These are phyloP conservation scores for Trypethelium eluteriae DNA, from an alignment of 495 filamentous ascomycete species.

Conservation along the genomic window DNA sequence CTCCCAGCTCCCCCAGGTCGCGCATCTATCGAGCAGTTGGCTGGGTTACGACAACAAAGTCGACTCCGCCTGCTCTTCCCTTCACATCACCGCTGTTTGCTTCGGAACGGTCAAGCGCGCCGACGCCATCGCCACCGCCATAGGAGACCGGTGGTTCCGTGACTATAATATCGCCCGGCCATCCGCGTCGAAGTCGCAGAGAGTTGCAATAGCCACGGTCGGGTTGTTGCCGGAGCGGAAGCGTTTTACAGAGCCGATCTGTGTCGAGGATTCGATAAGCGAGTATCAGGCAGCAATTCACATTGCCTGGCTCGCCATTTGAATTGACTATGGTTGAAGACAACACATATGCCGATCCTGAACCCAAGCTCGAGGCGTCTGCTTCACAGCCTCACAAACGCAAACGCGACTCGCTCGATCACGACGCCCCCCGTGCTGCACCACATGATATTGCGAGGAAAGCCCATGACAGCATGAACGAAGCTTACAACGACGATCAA, in stretches of 20 bases:
- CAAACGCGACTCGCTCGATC: constrained; percentile 35
- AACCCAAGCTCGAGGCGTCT: constrained; percentile 1
- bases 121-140: background rate
- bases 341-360: constrained; percentile 7
- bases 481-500: constrained; percentile 17
- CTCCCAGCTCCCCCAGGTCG: background rate
- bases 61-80: background rate
- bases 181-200: background rate
- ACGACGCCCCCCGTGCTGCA: constrained; percentile 25
- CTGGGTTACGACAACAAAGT: background rate
- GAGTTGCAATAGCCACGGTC: background rate
- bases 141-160: background rate
- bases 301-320: background rate
- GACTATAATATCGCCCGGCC: background rate
- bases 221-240: background rate
- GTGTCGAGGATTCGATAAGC: background rate
- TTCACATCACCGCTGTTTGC: background rate
- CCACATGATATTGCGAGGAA: constrained; percentile 23
- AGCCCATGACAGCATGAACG: constrained; percentile 24
- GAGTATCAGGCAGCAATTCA: background rate
- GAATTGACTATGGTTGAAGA: background rate
- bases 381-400: constrained; percentile 28
- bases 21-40: background rate
- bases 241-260: constrained; percentile 6
- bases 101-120: background rate